Evolutionary conservation across 257 asterid genomes (phyloP).

Genomic region (Leonotis leonurus): DNA sequence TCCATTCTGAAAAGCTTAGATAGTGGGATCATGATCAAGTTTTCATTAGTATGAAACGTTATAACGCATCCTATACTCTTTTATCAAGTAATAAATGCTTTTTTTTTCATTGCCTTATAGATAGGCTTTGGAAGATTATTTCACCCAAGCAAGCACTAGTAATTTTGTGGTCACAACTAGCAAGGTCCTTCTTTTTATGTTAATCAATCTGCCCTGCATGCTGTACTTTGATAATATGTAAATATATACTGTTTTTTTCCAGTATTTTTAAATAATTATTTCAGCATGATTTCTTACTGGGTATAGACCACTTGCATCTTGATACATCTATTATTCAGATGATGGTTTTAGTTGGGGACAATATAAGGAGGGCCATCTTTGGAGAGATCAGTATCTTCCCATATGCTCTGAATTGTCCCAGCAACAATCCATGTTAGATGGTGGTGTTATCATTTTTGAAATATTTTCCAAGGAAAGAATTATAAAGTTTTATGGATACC

Average conservation of each 20-base stretch:
- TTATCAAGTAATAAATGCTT: background rate
- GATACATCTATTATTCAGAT: conserved; percentile 23
- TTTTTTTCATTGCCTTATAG: background rate
- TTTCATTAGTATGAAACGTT: background rate
- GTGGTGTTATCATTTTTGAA: background rate
- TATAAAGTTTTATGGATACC: background rate
- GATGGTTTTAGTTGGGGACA: conserved; percentile 33
- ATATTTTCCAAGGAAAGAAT: background rate
- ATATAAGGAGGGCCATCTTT: conserved; percentile 20
- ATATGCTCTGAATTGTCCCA: conserved; percentile 20
- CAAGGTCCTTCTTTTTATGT: background rate
- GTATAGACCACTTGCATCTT: conserved; percentile 14
- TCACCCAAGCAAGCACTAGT: background rate
- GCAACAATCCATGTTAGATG: conserved; percentile 24
- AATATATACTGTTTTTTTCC: background rate
- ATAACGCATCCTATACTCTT: background rate
- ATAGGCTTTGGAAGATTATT: background rate
- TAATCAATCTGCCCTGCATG: background rate
- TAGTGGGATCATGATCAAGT: background rate
- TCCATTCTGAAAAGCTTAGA: background rate
- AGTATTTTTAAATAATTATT: too few relatives aligned
- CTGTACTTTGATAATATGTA: background rate
- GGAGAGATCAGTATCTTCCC: conserved; percentile 27
- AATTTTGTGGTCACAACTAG: conserved; percentile 3
- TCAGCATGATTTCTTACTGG: conserved; percentile 8